Evolutionary conservation across 805 yeast genomes (phyloP), one percentile per base, ranked within the genome.

Genomic region (Pichia ethanolica): DNA sequence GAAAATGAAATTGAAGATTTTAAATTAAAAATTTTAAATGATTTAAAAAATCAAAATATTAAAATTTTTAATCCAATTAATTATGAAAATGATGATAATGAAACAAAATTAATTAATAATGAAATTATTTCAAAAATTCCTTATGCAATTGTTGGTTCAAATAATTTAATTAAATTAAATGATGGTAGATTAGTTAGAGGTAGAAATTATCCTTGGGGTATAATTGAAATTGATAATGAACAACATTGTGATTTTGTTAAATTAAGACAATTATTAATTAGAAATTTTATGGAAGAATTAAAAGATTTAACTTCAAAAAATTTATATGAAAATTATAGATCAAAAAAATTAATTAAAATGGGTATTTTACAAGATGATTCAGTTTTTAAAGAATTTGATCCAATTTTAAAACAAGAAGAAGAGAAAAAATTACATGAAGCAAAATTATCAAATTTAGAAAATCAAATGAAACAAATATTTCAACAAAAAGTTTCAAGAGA

Each of bases 141-240:
- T 43, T 91, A 88, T 71, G 98, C 99, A 14, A 83, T 93, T 56
- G 86, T 93, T 47, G 99, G 97, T 26, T 88, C 97, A 26, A 86
- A 93, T 26, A 70, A 72, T 51, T 81, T 80, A 54, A 82, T 86
- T 35, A 82, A 82, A 58, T 75, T 78, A 42, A 65, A 75, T 40
- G 93, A 86, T 62, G 97, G 97, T 39, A 78, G 87, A 65, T 54
- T 63, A 26, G 95, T 90, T 42, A 82, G 97, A 68, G 97, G 96
- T 58, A 86, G 99, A 71, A 72, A 79, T 54, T 91, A 91, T 67
- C 97, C 98, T 53, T 93, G 99, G 99, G 98, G 98, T 57, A 75
- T 86, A 26, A 86, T 93, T 60, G 97, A 93, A 70, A 90, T 93
- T 58, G 97, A 89, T 67, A 91, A 93, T 66, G 93, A 88, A 71